phyloP scores from a whole-genome alignment of 805 yeast genomes.

The Candida namnaoensis region DNA sequence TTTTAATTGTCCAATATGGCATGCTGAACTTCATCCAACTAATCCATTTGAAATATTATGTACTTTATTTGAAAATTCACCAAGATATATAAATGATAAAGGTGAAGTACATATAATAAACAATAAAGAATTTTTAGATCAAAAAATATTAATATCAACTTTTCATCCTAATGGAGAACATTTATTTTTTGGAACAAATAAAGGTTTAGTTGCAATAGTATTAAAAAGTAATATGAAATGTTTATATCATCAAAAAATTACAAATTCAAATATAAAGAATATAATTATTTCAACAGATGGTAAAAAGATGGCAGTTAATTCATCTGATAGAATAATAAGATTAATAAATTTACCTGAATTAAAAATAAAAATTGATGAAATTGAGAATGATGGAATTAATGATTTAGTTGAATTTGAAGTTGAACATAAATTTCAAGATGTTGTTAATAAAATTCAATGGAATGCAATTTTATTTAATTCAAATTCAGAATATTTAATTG shows the following conservation, averaged over 20 bases:
- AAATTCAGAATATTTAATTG: slow-evolving; percentile 76
- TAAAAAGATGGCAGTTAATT: slow-evolving; percentile 57
- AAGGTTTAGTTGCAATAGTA: slow-evolving; percentile 63
- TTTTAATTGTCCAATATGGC: slow-evolving; percentile 73
- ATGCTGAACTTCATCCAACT: slow-evolving; percentile 45
- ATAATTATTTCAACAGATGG: slow-evolving; percentile 51
- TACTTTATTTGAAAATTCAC: slow-evolving; percentile 54
- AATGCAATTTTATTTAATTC: slow-evolving; percentile 69
- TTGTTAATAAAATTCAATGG: slow-evolving; percentile 85
- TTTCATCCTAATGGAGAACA: slow-evolving; percentile 46
- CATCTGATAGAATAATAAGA: slow-evolving; percentile 70
- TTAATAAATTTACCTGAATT: slow-evolving; percentile 42
- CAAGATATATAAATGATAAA: slow-evolving; percentile 38
- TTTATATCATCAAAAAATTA: slow-evolving; percentile 44
- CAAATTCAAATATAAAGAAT: slow-evolving; percentile 65
- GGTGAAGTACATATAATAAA: slow-evolving; percentile 12
- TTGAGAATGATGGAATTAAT: slow-evolving; percentile 38
- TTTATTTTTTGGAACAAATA: slow-evolving; percentile 68
- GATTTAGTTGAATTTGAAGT: slow-evolving; percentile 44
- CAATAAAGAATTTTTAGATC: slow-evolving; percentile 10
- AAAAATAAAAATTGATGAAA: slow-evolving; percentile 25
- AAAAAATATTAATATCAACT: slow-evolving; percentile 20
- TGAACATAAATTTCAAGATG: slow-evolving; percentile 83
- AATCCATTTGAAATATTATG: slow-evolving; percentile 44
- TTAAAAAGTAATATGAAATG: slow-evolving; percentile 18